Conservation (phyloP, 768 basidiomycete species). For the Amanita subjunquillea region DNA sequence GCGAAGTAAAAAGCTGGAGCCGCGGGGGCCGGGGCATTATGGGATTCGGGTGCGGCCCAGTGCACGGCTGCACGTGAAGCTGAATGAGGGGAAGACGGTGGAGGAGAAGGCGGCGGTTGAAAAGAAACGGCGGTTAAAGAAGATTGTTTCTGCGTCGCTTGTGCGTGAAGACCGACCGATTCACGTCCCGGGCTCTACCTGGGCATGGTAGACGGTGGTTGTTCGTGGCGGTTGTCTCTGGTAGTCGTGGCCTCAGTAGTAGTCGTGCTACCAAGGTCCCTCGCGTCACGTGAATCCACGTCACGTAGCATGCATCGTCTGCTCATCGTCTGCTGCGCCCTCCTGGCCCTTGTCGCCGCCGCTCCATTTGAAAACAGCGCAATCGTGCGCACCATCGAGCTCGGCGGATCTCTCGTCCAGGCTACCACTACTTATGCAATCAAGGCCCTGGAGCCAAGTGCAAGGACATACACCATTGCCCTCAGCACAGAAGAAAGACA, state of each 20-base stretch:
- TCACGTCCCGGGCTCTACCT: constrained; percentile 58
- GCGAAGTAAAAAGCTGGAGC: constrained; percentile 57
- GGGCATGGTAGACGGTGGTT: constrained; percentile 40
- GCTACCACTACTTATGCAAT: constrained; percentile 85
- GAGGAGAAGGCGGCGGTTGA: constrained; percentile 57
- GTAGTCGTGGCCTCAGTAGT: no score
- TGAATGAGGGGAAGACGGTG: constrained; percentile 74
- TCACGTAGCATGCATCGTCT: constrained; percentile 40
- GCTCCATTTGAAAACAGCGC: constrained; percentile 79
- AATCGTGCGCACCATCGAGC: constrained; percentile 81
- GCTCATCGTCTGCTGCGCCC: constrained; percentile 24
- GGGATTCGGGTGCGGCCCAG: constrained; percentile 73
- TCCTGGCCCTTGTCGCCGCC: constrained; percentile 16
- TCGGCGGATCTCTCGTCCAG: constrained; percentile 81
- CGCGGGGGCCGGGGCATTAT: constrained; percentile 71
- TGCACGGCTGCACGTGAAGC: constrained; percentile 62
- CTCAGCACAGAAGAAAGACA: constrained; percentile 51
- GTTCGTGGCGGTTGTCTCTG: no score
- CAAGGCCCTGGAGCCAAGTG: constrained; percentile 53
- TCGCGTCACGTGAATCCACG: neutral
- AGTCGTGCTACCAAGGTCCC: no score
- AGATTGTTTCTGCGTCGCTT: constrained; percentile 71
- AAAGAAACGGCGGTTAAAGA: constrained; percentile 56
- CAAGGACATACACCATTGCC: constrained; percentile 58
- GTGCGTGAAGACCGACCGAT: constrained; percentile 75